phyloP scores from a whole-genome alignment of 768 basidiomycete species.

The Butyriboletus loyo region DNA sequence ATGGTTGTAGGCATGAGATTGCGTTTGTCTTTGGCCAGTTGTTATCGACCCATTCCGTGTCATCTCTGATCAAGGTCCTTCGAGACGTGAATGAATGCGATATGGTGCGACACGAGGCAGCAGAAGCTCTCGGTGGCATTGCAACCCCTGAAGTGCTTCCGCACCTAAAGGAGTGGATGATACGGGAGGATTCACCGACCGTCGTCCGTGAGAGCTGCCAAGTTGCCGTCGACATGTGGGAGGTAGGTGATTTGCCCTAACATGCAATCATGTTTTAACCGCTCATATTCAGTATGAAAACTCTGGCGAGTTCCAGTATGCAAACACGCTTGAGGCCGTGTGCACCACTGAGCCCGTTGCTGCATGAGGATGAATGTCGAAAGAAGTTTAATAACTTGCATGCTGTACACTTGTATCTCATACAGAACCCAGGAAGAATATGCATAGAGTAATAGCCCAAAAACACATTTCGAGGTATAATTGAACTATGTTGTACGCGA shows the following conservation, averaged over 20 bases:
- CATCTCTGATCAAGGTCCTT: conserved; percentile 78
- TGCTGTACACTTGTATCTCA: not conserved
- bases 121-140: conserved; percentile 97
- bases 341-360: conserved; percentile 5
- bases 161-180: conserved; percentile 82
- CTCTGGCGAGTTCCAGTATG: conserved; percentile 79
- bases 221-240: conserved; percentile 97
- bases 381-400: not conserved
- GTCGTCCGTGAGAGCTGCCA: conserved; percentile 96
- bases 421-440: not conserved
- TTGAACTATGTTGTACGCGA: not conserved
- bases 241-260: conserved; percentile 48
- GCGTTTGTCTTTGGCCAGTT: conserved; percentile 98
- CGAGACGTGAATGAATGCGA: conserved; percentile 71
- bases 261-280: not conserved
- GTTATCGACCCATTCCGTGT: conserved; percentile 83
- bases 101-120: conserved; percentile 99
- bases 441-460: not conserved
- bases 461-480: not conserved
- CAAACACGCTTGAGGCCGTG: conserved; percentile 43
- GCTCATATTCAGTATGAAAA: conserved; percentile 61
- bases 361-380: conserved; percentile 12
- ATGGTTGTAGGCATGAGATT: conserved; percentile 80
- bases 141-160: conserved; percentile 89
- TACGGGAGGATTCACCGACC: conserved; percentile 69